phyloP scores from a whole-genome alignment of 2,329 filamentous ascomycete genomes.

The Fusarium pseudonygamai region DNA sequence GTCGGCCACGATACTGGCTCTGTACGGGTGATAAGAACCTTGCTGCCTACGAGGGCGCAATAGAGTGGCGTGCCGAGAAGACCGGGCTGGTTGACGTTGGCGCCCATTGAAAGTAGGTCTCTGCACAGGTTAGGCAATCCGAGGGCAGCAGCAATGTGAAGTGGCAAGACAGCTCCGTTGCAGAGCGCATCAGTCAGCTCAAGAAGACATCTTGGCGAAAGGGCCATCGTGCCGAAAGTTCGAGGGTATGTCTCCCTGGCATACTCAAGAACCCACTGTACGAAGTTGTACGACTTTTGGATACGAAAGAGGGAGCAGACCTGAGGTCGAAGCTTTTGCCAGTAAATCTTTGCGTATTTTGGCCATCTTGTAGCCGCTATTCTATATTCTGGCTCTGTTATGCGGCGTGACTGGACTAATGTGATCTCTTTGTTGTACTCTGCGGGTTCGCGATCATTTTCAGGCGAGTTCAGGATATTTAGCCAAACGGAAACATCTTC shows the following conservation, averaged over 20 bases:
- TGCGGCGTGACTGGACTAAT: slow-evolving; percentile 34
- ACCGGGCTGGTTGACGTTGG: slow-evolving; percentile 34
- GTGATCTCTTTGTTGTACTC: slow-evolving; percentile 42
- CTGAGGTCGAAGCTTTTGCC: slow-evolving; percentile 41
- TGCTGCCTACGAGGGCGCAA: slow-evolving; percentile 48
- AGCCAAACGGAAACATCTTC: slow-evolving; percentile 38
- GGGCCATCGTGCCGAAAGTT: slow-evolving; percentile 31
- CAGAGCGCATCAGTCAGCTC: slow-evolving; percentile 46
- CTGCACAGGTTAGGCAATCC: slow-evolving; percentile 45
- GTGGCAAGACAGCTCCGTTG: slow-evolving; percentile 41
- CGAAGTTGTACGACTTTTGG: slow-evolving; percentile 44
- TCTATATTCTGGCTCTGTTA: slow-evolving; percentile 39
- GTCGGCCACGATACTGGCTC: slow-evolving; percentile 37
- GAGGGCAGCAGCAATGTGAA: slow-evolving; percentile 50
- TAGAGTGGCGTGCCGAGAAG: slow-evolving; percentile 46
- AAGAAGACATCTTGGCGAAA: slow-evolving; percentile 37
- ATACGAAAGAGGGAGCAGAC: slow-evolving; percentile 44
- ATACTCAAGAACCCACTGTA: slow-evolving; percentile 51
- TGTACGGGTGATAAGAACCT: slow-evolving; percentile 33
- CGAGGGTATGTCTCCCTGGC: slow-evolving; percentile 44
- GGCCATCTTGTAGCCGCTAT: slow-evolving; percentile 44
- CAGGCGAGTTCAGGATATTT: slow-evolving; percentile 27
- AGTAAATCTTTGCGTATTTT: slow-evolving; percentile 39
- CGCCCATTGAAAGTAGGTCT: slow-evolving; percentile 37
- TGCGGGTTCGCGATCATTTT: slow-evolving; percentile 42